Percentiles rank a stretch among this genome's conserved stretches.
phyloP scores from a whole-genome alignment of 2,329 filamentous ascomycete species.

The Hypoxylon sp. region DNA sequence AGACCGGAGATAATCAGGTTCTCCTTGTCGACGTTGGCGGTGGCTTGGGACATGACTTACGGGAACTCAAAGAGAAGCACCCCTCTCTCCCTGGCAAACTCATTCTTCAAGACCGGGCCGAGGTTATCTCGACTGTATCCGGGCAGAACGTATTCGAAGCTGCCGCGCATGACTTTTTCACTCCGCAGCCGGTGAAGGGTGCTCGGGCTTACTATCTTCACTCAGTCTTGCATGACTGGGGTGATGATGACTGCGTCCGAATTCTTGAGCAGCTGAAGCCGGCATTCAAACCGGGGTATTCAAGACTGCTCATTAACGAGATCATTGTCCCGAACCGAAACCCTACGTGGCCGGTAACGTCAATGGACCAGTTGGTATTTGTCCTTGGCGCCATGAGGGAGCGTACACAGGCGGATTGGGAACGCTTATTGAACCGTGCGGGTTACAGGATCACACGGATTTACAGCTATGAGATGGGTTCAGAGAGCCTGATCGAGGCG shows the following conservation, averaged over 20 bases:
- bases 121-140: slow-evolving; percentile 41
- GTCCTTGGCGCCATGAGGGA: slow-evolving; percentile 46
- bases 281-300: slow-evolving; percentile 54
- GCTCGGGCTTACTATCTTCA: slow-evolving; percentile 53
- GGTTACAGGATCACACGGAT: slow-evolving; percentile 44
- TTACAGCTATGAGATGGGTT: slow-evolving; percentile 45
- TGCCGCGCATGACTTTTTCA: slow-evolving; percentile 52
- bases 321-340: slow-evolving; percentile 56
- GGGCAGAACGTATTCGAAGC: slow-evolving; percentile 31
- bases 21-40: slow-evolving; percentile 61
- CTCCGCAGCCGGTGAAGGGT: slow-evolving; percentile 50
- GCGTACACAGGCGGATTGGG: slow-evolving; percentile 46
- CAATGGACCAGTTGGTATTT: slow-evolving; percentile 51
- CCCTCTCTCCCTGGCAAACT: slow-evolving; percentile 54
- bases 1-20: slow-evolving; percentile 47
- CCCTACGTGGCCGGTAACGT: slow-evolving; percentile 46
- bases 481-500: slow-evolving; percentile 51
- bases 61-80: slow-evolving; percentile 53
- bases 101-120: slow-evolving; percentile 57
- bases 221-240: slow-evolving; percentile 58
- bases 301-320: slow-evolving; percentile 60
- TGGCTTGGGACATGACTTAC: slow-evolving; percentile 58
- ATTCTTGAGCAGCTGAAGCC: slow-evolving; percentile 54
- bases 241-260: slow-evolving; percentile 53
- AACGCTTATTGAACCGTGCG: slow-evolving; percentile 38